Evolutionary conservation across 306 rosid species (phyloP), one percentile per base, ranked within the genome.

Genomic region (Aeschynomene evenia): DNA sequence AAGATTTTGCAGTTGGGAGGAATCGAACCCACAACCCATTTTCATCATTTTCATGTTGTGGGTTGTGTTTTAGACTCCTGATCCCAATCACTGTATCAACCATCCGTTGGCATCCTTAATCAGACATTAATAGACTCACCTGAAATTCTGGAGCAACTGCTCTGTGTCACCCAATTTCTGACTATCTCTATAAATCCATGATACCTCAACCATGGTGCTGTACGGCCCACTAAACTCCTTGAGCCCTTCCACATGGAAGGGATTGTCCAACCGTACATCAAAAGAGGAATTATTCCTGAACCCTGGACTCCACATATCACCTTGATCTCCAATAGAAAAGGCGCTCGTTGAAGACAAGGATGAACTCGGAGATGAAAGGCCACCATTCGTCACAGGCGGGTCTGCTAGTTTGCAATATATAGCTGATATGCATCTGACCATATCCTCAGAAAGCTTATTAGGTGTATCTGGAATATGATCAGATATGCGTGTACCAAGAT

Each of bases 131-230:
- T 40, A 40, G 78, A 65, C 58, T 70, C 60, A 85, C 98, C 95
- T 88, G 82, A 88, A 94, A 74, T 84, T 83, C 74, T 87, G 90
- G 71, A 94, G 87, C 87, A 94, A 79, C 70, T 85, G 83, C 29
- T 81, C 89, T 14, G 86, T 73, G 64, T 89, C 92, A 29, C 86
- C 82, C 62, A 89, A 67, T 71, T 94, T 87, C 74, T 85, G 81
- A 57, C 76, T 82, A 28, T 89, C 97, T 68, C 82, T 81, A 71
- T 85, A 78, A 62, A 94, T 91, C 91, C 96, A 89, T 4, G 95
- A 84, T 63, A 94, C 92, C 80, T 94, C 97, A 63, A 94, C 87
- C 99, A 94, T 91, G 24, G 97, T 81, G 87, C 95, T 81, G 79
- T 94, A 91, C 1, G 99, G 95, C 22, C 92, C 95, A 48, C 90